Evolutionary conservation across 1,284 basidiomycete species (phyloP).

Genomic region (Irpex sp.): DNA sequence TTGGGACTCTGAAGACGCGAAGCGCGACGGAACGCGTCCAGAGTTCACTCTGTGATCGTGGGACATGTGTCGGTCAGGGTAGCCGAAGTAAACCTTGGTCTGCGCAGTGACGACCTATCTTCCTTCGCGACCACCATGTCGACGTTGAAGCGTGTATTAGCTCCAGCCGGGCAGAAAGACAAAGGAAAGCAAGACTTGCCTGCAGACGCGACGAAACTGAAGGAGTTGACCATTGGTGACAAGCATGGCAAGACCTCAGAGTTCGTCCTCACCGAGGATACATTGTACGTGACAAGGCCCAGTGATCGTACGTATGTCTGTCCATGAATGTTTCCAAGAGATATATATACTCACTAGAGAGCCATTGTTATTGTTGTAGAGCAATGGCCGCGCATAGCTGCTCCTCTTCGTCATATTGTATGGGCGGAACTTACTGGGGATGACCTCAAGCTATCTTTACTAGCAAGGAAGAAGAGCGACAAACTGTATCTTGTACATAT

Average conservation of each 20-base stretch:
- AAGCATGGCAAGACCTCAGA: conserved; percentile 15
- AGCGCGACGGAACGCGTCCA: not conserved
- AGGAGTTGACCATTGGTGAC: conserved; percentile 18
- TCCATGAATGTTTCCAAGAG: not conserved
- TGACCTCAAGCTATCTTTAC: conserved; percentile 42
- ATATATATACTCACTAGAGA: not conserved
- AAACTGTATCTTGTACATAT: conserved; percentile 38
- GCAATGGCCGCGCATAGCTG: conserved; percentile 27
- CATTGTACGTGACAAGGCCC: conserved; percentile 27
- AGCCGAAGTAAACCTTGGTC: not conserved
- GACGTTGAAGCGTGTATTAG: not conserved
- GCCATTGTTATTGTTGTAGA: conserved; percentile 9
- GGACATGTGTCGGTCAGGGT: not conserved
- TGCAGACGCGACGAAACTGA: not conserved
- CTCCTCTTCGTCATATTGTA: conserved; percentile 48
- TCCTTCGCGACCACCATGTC: not conserved
- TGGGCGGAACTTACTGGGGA: conserved; percentile 38
- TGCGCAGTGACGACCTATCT: not conserved
- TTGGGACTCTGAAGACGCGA: not conserved
- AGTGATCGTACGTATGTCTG: conserved; percentile 20
- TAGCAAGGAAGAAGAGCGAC: conserved; percentile 35
- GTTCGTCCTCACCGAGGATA: conserved; percentile 27
- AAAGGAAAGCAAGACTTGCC: not conserved
- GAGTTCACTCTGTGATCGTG: not conserved
- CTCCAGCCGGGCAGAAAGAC: not conserved